phyloP scores from a whole-genome alignment of 192 early-diverging fungal genomes.

The Ramicandelaber brevisporus region DNA sequence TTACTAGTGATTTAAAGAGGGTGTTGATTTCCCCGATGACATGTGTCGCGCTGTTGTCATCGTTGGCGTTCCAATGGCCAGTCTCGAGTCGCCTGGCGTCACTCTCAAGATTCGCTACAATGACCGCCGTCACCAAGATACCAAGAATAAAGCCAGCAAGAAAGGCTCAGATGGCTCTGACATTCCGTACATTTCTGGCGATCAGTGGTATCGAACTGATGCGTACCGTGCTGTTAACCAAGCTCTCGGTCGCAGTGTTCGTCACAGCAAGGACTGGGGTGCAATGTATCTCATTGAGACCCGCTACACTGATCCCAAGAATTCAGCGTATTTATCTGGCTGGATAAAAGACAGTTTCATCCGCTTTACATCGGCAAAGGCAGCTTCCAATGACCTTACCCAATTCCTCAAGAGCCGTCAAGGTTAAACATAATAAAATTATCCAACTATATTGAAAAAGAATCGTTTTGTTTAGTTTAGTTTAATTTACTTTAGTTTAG shows the following conservation, averaged over 20 bases:
- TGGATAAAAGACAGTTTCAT: no score
- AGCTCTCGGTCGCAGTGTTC: slow-evolving; percentile 26
- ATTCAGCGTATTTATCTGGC: slow-evolving; percentile 14
- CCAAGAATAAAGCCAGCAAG: no score
- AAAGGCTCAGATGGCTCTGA: no score
- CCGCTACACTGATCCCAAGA: slow-evolving; percentile 10
- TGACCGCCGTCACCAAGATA: slow-evolving; percentile 1
- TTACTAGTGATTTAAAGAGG: no score
- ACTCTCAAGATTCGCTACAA: slow-evolving; percentile 23
- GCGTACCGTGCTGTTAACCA: slow-evolving; percentile 31
- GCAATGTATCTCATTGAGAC: slow-evolving; percentile 25
- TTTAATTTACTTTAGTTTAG: no score
- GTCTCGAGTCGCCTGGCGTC: slow-evolving; percentile 17
- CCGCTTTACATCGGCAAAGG: no score
- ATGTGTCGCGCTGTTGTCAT: slow-evolving; percentile 19
- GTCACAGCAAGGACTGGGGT: slow-evolving; percentile 29
- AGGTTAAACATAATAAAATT: no score
- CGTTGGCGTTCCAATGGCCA: slow-evolving; percentile 28
- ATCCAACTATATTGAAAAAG: no score
- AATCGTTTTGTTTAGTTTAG: no score
- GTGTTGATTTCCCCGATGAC: slow-evolving; percentile 17
- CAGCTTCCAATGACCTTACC: no score
- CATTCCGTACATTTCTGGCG: slow-evolving; percentile 14
- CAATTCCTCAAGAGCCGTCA: no score
- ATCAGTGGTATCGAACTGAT: slow-evolving; percentile 25